Evolutionary conservation across 2,329 filamentous ascomycete species (phyloP).

Genomic region (Aspergillus fructus): DNA sequence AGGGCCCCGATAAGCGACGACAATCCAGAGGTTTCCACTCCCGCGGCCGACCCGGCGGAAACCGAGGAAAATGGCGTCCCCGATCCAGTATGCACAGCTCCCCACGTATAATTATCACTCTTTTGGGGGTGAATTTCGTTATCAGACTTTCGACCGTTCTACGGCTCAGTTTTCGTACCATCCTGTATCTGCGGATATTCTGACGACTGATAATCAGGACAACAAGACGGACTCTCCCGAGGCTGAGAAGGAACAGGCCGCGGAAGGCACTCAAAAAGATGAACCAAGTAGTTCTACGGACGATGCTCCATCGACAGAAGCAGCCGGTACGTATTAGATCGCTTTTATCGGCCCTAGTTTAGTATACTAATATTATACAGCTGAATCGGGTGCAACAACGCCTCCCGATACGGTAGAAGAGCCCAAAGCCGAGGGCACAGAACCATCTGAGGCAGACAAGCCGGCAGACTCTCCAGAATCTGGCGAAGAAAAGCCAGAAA

Average conservation of each 20-base stretch:
- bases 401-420: conserved; percentile 25
- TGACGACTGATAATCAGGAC: conserved; percentile 40
- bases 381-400: conserved; percentile 27
- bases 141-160: conserved; percentile 45
- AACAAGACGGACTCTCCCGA: conserved; percentile 35
- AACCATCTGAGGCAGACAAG: conserved; percentile 20
- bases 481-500: conserved; percentile 12
- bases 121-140: conserved; percentile 36
- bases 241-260: conserved; percentile 21
- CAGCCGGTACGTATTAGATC: conserved; percentile 27
- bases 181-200: conserved; percentile 34
- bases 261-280: conserved; percentile 22
- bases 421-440: conserved; percentile 13
- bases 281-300: conserved; percentile 23
- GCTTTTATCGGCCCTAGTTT: neutral
- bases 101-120: conserved; percentile 44
- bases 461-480: conserved; percentile 20
- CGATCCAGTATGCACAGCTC: conserved; percentile 45
- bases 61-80: conserved; percentile 35
- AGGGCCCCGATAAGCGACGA: conserved; percentile 28
- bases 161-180: conserved; percentile 38
- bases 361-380: conserved; percentile 22
- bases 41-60: conserved; percentile 31
- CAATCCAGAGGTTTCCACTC: conserved; percentile 22
- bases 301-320: conserved; percentile 27